Base-by-base conservation (phyloP, 495 filamentous ascomycete genomes). In the Daldinia caldariorum region DNA sequence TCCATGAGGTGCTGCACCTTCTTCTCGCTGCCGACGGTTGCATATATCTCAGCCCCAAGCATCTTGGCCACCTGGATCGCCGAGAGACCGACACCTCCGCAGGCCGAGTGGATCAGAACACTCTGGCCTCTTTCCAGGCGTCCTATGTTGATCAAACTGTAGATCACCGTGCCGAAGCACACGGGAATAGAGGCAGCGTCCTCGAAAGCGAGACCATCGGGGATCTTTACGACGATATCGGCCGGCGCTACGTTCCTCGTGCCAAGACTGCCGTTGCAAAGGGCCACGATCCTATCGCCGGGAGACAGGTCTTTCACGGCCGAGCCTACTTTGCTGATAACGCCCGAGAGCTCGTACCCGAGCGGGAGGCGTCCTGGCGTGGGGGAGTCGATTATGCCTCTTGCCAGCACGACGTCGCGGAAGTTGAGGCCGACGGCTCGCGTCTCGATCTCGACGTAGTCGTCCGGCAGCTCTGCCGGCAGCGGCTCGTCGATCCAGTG, bases 41-140 rank as follows among this genome's bases (percentile, higher is more conserved):
- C 83, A 62, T 80, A 90, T 12, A 89, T 78, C 57, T 82, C 81
- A 0, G 85, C 84, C 0, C 86, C 84, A 0, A 85, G 62, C 20
- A 77, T 68, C 37, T 83, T 75, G 3, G 83, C 81, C 1, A 90
- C 65, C 32, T 82, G 76, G 35, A 89, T 81, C 0, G 87, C 83
- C 2, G 85, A 86, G 39, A 88, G 80, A 26, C 87, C 87, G 0
- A 86, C 77, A 6, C 81, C 83, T 20, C 85, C 84, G 1, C 84
- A 74, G 9, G 82, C 82, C 37, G 77, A 79, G 57, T 89, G 85
- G 45, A 91, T 86, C 16, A 91, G 76, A 1, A 90, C 78, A 4
- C 75, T 82, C 61, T 89, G 84, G 10, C 75, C 84, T n/a, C 75
- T 57, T 16, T 69, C 45, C 8, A 85, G 61, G 0, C 72, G 63